Percentiles rank a stretch among this genome's conserved stretches.
phyloP scores from a whole-genome alignment of 345 rosid genomes.

The Populus deltoides region DNA sequence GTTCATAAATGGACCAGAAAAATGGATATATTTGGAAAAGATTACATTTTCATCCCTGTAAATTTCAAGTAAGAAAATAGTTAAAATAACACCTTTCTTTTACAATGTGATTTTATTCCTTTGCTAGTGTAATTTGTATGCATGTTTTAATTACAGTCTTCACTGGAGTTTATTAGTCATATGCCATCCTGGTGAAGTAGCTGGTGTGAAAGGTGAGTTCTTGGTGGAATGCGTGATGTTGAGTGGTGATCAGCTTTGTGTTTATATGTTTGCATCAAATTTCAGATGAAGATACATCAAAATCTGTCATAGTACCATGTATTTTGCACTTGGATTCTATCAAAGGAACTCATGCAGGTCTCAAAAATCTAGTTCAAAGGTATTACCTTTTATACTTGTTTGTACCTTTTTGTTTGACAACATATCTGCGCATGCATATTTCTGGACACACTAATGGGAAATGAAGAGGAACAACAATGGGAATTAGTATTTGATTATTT shows the following conservation, averaged over 20 bases:
- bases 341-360: conserved; percentile 93
- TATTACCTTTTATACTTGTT: conserved; percentile 20
- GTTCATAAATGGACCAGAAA: conserved; percentile 98
- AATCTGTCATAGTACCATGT: conserved; percentile 65
- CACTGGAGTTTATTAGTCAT: conserved; percentile 97
- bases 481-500: too few species aligned
- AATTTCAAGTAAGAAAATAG: conserved; percentile 69
- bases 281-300: conserved; percentile 56
- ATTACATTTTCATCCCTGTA: conserved; percentile 90
- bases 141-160: conserved; percentile 55
- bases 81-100: not conserved
- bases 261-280: conserved; percentile 17
- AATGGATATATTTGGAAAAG: conserved; percentile 86
- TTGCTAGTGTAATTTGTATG: conserved; percentile 18
- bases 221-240: conserved; percentile 10
- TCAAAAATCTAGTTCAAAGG: conserved; percentile 92
- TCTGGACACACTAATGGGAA: not conserved
- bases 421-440: not conserved
- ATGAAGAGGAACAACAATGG: not conserved
- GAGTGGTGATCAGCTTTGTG: conserved; percentile 3
- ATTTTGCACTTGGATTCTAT: conserved; percentile 97
- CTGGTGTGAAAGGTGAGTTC: conserved; percentile 56
- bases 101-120: conserved; percentile 1
- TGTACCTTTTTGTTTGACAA: not conserved
- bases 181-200: conserved; percentile 91